Conservation (phyloP, 179 eudicot genomes). For the Heliamphora pulchella region DNA sequence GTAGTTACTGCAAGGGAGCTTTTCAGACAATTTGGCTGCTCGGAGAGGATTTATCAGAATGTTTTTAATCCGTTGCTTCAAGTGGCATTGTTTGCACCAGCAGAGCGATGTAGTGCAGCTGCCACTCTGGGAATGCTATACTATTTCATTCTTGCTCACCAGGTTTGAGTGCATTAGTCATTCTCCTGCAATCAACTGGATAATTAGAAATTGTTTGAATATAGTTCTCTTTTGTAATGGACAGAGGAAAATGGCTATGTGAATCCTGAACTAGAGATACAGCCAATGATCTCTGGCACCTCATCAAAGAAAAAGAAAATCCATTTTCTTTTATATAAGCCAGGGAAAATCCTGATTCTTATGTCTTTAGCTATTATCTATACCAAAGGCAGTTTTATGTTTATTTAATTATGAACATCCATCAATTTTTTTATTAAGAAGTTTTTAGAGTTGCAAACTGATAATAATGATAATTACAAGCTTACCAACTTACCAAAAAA, state of each 20-base stretch:
- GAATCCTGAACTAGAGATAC: neutral
- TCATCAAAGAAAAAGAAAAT: neutral
- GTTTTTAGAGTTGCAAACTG: neutral
- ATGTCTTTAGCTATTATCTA: neutral
- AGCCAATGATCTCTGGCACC: neutral
- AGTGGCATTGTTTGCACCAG: slow-evolving; percentile 67
- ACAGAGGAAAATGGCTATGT: neutral
- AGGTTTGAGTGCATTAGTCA: slow-evolving; percentile 36
- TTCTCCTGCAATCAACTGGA: neutral
- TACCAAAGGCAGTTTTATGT: neutral
- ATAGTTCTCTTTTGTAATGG: neutral
- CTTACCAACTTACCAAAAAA: neutral
- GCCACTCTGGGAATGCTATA: slow-evolving; percentile 61
- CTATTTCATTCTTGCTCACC: slow-evolving; percentile 57
- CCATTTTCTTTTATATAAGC: neutral
- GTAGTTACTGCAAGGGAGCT: slow-evolving; percentile 85
- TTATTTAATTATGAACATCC: neutral
- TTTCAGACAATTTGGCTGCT: slow-evolving; percentile 62
- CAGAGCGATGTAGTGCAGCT: slow-evolving; percentile 77
- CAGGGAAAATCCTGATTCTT: neutral
- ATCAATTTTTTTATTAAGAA: neutral
- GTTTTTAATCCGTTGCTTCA: slow-evolving; percentile 55
- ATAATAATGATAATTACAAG: neutral
- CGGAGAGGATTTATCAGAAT: slow-evolving; percentile 47
- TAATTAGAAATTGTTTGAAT: neutral